phyloP scores from a whole-genome alignment of 192 early-diverging fungal genomes.

The Phycomyces blakesleeanus region DNA sequence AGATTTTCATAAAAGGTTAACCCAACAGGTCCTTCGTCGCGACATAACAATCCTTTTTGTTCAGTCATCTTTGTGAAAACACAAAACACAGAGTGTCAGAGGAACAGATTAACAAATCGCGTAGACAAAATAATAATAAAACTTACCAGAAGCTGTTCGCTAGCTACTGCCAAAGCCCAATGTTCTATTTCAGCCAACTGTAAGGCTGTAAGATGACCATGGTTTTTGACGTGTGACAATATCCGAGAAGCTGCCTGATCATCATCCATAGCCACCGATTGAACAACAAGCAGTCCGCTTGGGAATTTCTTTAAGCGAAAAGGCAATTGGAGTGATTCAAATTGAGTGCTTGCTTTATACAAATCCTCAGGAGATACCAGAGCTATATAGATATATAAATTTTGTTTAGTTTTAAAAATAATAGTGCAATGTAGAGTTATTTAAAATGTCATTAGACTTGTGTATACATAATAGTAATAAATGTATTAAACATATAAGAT shows the following conservation, averaged over 20 bases:
- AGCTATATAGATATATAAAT: too few species aligned
- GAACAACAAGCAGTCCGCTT: slow-evolving; percentile 78
- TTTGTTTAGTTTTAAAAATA: too few species aligned
- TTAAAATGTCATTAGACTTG: not conserved
- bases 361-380: slow-evolving; percentile 95
- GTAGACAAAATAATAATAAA: not conserved
- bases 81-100: slow-evolving; percentile 12
- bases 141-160: slow-evolving; percentile 65
- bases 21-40: slow-evolving; percentile 85
- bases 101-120: not conserved
- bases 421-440: too few species aligned
- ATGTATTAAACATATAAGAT: too few species aligned
- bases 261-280: slow-evolving; percentile 63
- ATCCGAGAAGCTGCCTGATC: slow-evolving; percentile 62
- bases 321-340: slow-evolving; percentile 65
- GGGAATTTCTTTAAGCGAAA: slow-evolving; percentile 74
- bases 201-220: slow-evolving; percentile 58
- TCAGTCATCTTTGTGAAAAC: slow-evolving; percentile 60
- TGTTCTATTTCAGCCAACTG: slow-evolving; percentile 64
- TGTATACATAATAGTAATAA: too few species aligned
- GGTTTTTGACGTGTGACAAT: slow-evolving; percentile 37
- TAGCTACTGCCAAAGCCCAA: slow-evolving; percentile 57
- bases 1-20: slow-evolving; percentile 80
- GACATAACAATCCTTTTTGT: slow-evolving; percentile 71
- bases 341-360: slow-evolving; percentile 67